Evolutionary conservation across 257 asterid species (phyloP).

Genomic region (Ophiorrhiza pumila): DNA sequence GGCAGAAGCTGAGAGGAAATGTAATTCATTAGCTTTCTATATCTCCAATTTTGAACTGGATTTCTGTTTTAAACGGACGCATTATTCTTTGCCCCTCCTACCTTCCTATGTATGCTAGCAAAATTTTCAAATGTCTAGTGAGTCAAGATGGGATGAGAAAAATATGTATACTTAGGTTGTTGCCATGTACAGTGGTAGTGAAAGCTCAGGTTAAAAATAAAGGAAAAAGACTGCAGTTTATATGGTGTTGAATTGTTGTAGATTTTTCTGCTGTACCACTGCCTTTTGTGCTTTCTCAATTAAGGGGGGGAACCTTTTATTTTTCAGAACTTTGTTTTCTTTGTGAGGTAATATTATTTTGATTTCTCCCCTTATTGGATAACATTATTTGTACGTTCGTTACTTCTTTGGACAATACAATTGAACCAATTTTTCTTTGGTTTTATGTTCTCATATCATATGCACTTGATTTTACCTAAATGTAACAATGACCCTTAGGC

Average conservation of each 20-base stretch:
- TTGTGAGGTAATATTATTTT: too few species aligned
- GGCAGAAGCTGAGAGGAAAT: slow-evolving; percentile 41
- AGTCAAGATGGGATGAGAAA: slow-evolving; percentile 27
- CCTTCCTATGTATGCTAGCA: slow-evolving; percentile 17
- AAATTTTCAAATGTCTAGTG: slow-evolving; percentile 14
- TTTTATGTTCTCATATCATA: too few species aligned
- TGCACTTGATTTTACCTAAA: too few species aligned
- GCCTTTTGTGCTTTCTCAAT: neutral
- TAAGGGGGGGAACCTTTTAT: neutral
- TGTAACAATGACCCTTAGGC: neutral
- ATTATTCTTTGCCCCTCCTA: slow-evolving; percentile 22
- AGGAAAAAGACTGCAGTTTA: slow-evolving; percentile 14
- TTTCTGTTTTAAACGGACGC: slow-evolving; percentile 14
- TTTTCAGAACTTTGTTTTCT: neutral
- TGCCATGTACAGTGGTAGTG: slow-evolving; percentile 40
- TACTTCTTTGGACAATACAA: neutral
- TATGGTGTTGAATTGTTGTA: slow-evolving; percentile 15
- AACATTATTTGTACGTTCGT: neutral
- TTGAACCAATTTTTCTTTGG: neutral
- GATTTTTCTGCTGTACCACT: slow-evolving; percentile 4
- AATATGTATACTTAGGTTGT: slow-evolving; percentile 31
- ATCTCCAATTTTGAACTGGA: slow-evolving; percentile 28
- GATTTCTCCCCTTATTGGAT: neutral
- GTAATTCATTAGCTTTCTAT: slow-evolving; percentile 15
- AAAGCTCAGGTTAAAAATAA: slow-evolving; percentile 31